Evolutionary conservation across 2,329 filamentous ascomycete species (phyloP).

Genomic region (Epicoccum sorghinum): DNA sequence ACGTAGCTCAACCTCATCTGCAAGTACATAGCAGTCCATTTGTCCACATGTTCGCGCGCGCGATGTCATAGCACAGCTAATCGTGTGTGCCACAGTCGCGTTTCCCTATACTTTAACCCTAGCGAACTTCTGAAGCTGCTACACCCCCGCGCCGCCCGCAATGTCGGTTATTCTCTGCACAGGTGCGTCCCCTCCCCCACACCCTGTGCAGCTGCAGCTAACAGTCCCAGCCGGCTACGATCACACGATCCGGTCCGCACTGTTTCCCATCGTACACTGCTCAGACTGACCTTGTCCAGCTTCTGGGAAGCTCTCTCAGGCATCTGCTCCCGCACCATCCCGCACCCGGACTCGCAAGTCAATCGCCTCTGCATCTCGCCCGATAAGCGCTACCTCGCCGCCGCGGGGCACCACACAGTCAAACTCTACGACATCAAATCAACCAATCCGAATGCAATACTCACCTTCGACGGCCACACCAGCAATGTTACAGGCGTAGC

Average conservation of each 20-base stretch:
- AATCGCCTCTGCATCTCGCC: conserved; percentile 98
- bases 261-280: neutral
- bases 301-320: conserved; percentile 99
- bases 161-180: conserved; percentile 74
- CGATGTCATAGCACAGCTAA: conserved; percentile 1
- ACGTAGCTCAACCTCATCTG: conserved; percentile 13
- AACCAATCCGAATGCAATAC: conserved; percentile 90
- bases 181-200: conserved; percentile 54
- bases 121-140: neutral
- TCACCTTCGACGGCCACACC: conserved; percentile 95
- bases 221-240: conserved; percentile 69
- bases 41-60: neutral
- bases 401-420: conserved; percentile 79
- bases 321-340: conserved; percentile 97
- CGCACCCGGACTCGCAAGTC: conserved; percentile 97
- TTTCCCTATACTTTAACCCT: neutral
- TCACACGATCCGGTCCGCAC: conserved; percentile 72
- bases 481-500: conserved; percentile 95
- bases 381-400: conserved; percentile 94
- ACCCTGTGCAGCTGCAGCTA: conserved; percentile 20
- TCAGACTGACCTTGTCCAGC: conserved; percentile 53
- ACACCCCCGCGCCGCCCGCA: conserved; percentile 3
- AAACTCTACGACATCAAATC: conserved; percentile 99
- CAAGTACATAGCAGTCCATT: neutral
- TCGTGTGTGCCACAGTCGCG: conserved; percentile 11